These are phyloP conservation scores for Zopfochytrium polystomum DNA, from an alignment of 371 early-diverging fungal genomes.

Conservation along the genomic window DNA sequence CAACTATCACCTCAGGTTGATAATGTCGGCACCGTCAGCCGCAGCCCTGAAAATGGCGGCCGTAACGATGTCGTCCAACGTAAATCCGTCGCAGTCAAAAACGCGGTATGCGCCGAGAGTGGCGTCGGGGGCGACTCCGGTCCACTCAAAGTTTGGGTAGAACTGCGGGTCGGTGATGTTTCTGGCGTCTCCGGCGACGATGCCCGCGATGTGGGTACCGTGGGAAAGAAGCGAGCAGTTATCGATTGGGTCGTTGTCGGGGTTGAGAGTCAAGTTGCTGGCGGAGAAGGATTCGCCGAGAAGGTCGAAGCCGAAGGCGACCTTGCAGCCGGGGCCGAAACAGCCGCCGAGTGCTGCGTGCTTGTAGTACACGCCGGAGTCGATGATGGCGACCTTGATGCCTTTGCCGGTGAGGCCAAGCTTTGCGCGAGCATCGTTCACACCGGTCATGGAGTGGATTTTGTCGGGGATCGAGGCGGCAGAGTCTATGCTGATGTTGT, in stretches of 20 bases:
- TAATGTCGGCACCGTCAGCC: too few relatives aligned
- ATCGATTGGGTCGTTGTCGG: slow-evolving; percentile 56
- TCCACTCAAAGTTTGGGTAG: slow-evolving; percentile 17
- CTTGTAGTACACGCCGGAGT: slow-evolving; percentile 61
- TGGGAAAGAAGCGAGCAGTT: slow-evolving; percentile 44
- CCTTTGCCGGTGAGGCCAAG: too few relatives aligned
- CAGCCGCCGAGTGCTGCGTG: slow-evolving; percentile 68
- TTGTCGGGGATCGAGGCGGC: too few relatives aligned
- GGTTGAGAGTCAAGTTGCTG: slow-evolving; percentile 24
- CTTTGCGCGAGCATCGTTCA: slow-evolving; percentile 15
- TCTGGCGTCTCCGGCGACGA: too few relatives aligned
- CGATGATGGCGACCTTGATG: too few relatives aligned
- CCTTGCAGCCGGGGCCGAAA: slow-evolving; percentile 59
- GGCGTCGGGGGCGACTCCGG: slow-evolving; percentile 41
- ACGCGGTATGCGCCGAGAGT: slow-evolving; percentile 38
- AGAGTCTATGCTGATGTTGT: too few relatives aligned
- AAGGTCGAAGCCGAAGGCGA: slow-evolving; percentile 59
- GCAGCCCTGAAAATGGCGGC: slow-evolving; percentile 42
- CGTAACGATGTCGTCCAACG: slow-evolving; percentile 63
- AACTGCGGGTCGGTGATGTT: slow-evolving; percentile 18
- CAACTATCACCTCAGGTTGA: too few relatives aligned
- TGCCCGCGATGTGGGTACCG: slow-evolving; percentile 62
- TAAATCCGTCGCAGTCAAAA: slow-evolving; percentile 62
- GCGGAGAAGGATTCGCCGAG: slow-evolving; percentile 33
- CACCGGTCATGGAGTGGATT: slow-evolving; percentile 20